A percentile compares a stretch with the other conserved stretches of the same genome.
Evolutionary conservation across 345 rosid genomes (phyloP).

Genomic region (Euphorbia tirucalli): DNA sequence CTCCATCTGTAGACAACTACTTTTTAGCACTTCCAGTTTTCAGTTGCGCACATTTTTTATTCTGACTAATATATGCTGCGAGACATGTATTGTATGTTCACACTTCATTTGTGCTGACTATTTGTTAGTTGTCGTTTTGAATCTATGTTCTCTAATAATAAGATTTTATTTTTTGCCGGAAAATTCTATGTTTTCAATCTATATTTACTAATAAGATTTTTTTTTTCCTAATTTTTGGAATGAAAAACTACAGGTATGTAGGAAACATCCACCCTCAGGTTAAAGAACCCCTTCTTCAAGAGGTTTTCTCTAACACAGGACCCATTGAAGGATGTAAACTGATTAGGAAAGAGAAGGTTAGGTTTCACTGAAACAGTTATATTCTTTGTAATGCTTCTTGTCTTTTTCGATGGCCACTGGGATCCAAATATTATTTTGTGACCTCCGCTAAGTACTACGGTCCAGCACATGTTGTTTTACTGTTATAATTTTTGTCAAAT

Average conservation of each 20-base stretch:
- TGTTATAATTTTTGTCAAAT: too few relatives aligned
- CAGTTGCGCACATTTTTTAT: background rate
- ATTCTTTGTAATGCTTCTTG: background rate
- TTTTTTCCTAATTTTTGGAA: background rate
- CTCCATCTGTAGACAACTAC: background rate
- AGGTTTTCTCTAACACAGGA: constrained; percentile 29
- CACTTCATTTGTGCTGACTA: background rate
- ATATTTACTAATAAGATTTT: background rate
- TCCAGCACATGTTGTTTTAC: too few relatives aligned
- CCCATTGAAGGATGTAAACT: constrained; percentile 31
- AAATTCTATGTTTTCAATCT: too few relatives aligned
- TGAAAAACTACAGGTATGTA: constrained; percentile 27
- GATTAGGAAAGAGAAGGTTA: constrained; percentile 33
- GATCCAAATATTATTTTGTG: background rate
- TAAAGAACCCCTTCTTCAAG: constrained; percentile 30
- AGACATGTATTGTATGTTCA: background rate
- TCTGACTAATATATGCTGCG: background rate
- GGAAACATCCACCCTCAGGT: constrained; percentile 34
- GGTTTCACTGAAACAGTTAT: background rate
- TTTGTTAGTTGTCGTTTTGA: background rate
- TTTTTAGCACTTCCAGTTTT: background rate
- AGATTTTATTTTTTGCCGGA: too few relatives aligned
- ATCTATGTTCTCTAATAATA: too few relatives aligned
- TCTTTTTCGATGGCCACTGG: background rate
- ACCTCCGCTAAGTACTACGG: too few relatives aligned